Conservation (phyloP, 176 grass and related monocot species). For the Poa annua region DNA sequence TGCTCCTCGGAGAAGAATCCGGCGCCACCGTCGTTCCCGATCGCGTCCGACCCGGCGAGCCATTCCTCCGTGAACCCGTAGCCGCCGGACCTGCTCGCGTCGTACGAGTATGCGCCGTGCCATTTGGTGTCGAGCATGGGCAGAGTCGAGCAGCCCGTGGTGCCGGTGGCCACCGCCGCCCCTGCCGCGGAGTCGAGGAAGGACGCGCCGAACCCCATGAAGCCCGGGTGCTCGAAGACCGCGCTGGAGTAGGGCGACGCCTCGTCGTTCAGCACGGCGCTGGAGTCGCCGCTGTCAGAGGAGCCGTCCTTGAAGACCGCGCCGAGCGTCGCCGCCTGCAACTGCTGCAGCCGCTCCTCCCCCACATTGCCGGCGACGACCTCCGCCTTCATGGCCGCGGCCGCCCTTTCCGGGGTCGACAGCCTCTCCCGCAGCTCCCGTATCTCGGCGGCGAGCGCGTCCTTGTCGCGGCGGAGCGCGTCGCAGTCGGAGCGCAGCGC, state of each 20-base stretch:
- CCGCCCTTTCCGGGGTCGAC: conserved; percentile 4
- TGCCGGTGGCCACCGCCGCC: conserved; percentile 5
- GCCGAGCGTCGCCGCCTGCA: not conserved
- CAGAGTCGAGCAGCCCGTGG: conserved; percentile 27
- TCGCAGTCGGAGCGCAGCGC: conserved; percentile 72
- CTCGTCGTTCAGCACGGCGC: conserved; percentile 73
- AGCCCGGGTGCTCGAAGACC: conserved; percentile 34
- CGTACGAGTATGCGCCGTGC: conserved; percentile 35
- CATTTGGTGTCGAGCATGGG: conserved; percentile 45
- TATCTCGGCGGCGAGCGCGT: conserved; percentile 61
- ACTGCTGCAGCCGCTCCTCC: conserved; percentile 31
- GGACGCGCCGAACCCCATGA: conserved; percentile 36
- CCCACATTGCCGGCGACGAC: not conserved
- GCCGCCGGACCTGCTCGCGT: conserved; percentile 34
- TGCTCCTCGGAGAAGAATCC: conserved; percentile 54
- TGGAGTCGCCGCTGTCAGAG: conserved; percentile 87
- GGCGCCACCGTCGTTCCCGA: conserved; percentile 34
- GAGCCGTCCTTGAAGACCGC: conserved; percentile 65
- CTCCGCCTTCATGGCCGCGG: conserved; percentile 38
- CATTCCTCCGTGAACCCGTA: conserved; percentile 53
- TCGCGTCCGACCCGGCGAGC: conserved; percentile 35
- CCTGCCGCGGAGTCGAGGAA: conserved; percentile 44
- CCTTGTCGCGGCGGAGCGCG: conserved; percentile 75
- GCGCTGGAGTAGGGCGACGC: conserved; percentile 47
- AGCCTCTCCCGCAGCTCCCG: conserved; percentile 58